Conservation (phyloP, 257 asterid species). For the Solanum appendiculatum region DNA sequence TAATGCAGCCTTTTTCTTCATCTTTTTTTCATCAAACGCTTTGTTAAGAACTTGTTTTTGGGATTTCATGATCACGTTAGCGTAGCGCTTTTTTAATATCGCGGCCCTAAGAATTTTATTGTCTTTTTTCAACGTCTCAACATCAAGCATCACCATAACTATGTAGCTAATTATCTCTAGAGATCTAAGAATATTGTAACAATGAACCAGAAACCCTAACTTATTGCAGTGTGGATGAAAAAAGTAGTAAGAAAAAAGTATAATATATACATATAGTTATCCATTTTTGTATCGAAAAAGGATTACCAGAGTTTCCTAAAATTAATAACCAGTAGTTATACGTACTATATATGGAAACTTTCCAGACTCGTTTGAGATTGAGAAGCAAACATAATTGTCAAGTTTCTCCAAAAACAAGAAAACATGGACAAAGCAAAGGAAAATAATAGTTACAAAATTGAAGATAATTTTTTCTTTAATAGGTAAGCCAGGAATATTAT, state of each 20-base stretch:
- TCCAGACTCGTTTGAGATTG: no score
- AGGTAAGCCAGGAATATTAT: neutral
- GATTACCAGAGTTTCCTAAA: no score
- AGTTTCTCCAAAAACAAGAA: neutral
- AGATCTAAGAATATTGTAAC: no score
- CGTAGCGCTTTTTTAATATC: neutral
- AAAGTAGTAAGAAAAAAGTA: no score
- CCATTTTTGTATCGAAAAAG: no score
- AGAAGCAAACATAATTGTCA: no score
- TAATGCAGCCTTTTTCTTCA: neutral
- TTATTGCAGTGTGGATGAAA: no score
- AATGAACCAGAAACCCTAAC: no score
- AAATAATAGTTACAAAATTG: neutral
- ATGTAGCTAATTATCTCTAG: no score
- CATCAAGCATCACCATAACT: neutral
- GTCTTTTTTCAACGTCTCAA: neutral
- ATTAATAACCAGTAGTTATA: no score
- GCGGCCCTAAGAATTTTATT: neutral
- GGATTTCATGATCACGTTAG: neutral
- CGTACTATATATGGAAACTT: no score
- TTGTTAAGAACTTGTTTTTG: neutral
- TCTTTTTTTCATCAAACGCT: neutral
- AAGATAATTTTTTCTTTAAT: neutral
- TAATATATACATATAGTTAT: no score
- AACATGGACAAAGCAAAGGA: neutral